phyloP scores from a whole-genome alignment of 176 grass and related monocot species.

The Rhynchospora pubera region DNA sequence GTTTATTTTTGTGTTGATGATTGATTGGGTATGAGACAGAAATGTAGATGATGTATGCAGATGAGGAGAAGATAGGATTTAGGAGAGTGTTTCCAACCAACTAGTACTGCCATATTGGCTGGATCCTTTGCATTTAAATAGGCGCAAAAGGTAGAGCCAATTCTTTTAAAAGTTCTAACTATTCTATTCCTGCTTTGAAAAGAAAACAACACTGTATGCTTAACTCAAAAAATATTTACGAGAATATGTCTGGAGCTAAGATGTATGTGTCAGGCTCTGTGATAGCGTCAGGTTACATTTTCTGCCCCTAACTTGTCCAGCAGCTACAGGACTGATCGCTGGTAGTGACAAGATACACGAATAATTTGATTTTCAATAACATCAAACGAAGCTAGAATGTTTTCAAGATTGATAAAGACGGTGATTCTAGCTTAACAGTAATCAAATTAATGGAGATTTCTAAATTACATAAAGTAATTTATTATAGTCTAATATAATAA shows the following conservation, averaged over 20 bases:
- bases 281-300: no score
- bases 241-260: not conserved
- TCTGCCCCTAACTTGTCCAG: no score
- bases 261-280: not conserved
- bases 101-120: not conserved
- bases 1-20: not conserved
- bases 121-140: conserved; percentile 23
- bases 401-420: no score
- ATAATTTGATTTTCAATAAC: no score
- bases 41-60: not conserved
- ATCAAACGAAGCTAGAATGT: no score
- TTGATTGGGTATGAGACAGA: not conserved
- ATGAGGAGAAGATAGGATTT: conserved; percentile 13
- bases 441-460: no score
- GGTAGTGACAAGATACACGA: no score
- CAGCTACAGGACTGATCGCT: no score
- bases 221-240: not conserved
- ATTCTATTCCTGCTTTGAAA: not conserved
- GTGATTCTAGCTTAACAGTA: no score
- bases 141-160: conserved; percentile 7
- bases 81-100: conserved; percentile 6
- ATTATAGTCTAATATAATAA: no score
- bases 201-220: not conserved
- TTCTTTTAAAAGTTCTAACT: not conserved
- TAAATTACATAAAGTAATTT: no score